Evolutionary conservation across 2,329 filamentous ascomycete genomes (phyloP).

Genomic region (Onygena corvina): DNA sequence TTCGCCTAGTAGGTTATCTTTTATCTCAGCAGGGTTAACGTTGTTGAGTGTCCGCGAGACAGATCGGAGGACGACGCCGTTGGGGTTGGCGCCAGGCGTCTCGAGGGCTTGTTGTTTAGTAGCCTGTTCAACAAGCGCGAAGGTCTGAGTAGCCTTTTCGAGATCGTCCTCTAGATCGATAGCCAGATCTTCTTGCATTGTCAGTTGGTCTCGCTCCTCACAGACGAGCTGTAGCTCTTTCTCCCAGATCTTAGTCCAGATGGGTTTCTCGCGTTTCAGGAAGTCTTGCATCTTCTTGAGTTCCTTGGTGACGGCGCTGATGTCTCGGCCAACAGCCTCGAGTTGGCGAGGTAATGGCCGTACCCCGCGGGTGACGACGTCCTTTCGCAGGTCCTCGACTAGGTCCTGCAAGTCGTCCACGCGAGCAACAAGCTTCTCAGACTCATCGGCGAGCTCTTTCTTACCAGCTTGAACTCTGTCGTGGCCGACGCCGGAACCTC

Average conservation of each 20-base stretch:
- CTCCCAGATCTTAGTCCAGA: constrained; percentile 99
- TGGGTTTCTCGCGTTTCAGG: constrained; percentile 73
- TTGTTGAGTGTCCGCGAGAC: constrained; percentile 43
- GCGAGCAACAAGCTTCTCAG: constrained; percentile 76
- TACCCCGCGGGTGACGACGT: constrained; percentile 86
- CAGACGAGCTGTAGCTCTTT: constrained; percentile 92
- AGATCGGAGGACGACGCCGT: constrained; percentile 34
- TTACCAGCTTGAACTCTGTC: constrained; percentile 76
- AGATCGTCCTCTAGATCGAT: constrained; percentile 88
- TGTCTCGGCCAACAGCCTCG: constrained; percentile 78
- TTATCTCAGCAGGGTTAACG: constrained; percentile 65
- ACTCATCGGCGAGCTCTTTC: constrained; percentile 74
- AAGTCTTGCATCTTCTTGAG: constrained; percentile 91
- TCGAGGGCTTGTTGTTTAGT: constrained; percentile 92
- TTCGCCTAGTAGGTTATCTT: constrained; percentile 83
- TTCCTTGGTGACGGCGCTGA: constrained; percentile 66
- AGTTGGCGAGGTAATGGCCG: constrained; percentile 82
- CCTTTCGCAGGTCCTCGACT: constrained; percentile 92
- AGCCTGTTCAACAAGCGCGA: constrained; percentile 88
- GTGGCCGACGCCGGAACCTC: constrained; percentile 73
- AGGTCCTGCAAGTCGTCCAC: constrained; percentile 97
- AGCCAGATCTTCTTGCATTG: constrained; percentile 89
- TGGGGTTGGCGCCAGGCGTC: constrained; percentile 30
- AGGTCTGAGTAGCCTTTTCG: constrained; percentile 86
- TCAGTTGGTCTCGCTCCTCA: constrained; percentile 86